phyloP scores from a whole-genome alignment of 345 rosid species.

The Eucalyptus erythrocorys region DNA sequence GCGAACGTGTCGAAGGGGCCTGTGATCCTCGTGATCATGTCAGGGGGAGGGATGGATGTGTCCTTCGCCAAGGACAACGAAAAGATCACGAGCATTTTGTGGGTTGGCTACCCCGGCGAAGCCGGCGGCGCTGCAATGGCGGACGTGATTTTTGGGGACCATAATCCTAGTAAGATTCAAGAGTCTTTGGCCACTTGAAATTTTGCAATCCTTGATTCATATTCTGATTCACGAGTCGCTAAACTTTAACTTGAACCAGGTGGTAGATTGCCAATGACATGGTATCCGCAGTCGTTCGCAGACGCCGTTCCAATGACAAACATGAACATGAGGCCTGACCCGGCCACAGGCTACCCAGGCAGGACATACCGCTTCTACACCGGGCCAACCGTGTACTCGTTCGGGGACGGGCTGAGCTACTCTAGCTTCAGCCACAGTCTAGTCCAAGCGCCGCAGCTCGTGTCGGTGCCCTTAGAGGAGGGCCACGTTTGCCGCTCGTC shows the following conservation, averaged over 20 bases:
- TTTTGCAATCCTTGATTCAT: background rate
- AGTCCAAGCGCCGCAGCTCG: conserved; percentile 41
- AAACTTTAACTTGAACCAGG: conserved; percentile 11
- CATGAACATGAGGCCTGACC: conserved; percentile 92
- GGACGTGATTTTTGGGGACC: conserved; percentile 62
- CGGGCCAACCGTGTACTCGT: conserved; percentile 68
- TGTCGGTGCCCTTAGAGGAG: conserved; percentile 30
- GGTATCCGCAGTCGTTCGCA: conserved; percentile 77
- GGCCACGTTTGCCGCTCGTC: conserved; percentile 46
- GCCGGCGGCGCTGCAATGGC: conserved; percentile 95
- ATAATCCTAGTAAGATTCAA: conserved; percentile 61
- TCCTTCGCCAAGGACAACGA: conserved; percentile 49
- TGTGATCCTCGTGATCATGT: conserved; percentile 86
- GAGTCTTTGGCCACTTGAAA: background rate
- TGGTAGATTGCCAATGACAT: conserved; percentile 93
- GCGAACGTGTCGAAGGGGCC: conserved; percentile 73
- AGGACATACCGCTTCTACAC: conserved; percentile 83
- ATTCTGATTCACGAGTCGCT: background rate
- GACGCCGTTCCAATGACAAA: conserved; percentile 81
- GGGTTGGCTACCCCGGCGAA: conserved; percentile 96
- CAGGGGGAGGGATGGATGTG: conserved; percentile 86
- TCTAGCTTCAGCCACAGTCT: conserved; percentile 24
- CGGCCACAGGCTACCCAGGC: conserved; percentile 73
- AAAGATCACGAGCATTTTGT: conserved; percentile 63
- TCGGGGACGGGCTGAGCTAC: conserved; percentile 91